Evolutionary conservation across 2,329 filamentous ascomycete genomes (phyloP), one percentile per base, ranked within the genome.

Genomic region (Coleophoma eucalyptorum): DNA sequence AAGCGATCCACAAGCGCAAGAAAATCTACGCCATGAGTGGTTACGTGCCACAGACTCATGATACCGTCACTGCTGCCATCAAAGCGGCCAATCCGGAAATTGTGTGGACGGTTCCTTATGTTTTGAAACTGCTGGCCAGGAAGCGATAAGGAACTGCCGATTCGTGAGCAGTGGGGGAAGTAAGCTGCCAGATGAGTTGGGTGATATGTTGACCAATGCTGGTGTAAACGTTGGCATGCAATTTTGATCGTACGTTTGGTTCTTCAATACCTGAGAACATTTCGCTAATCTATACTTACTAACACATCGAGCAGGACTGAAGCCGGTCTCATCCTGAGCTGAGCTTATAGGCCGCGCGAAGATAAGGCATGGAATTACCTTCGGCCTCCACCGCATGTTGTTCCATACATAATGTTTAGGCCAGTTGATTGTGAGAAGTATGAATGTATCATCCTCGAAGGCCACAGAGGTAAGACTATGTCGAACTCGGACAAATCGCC

Each of bases 321-420:
- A 61, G 78, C 76, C 1, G 81, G 81, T 5, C 75, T 81, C 55
- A 64, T 86, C 16, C 81, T 83, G 76, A 83, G 78, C 1, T 81
- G 79, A 0, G 74, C 78, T 55, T 68, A 81, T 10, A 70, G 75
- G 0, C 46, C 41, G 1, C 59, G 62, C 1, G 74, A 68, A 2
- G 83, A 86, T 60, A 75, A 74, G 37, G 75, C 71, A 3, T 87
- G 83, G 83, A 78, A 83, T 57, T 86, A 83, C 55, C 64, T 84
- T 13, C 75, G 74, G 8, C 52, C 55, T 16, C 53, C 49, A 16
- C 47, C 52, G 4, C 51, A 55, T 32, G 46, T 58, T 10, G 34
- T 20, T 8, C 49, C 47, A 3, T 58, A 47, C 18, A 51, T 62
- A n/a, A 41, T 48, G 11, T 55, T 60, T 59, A 60, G 41, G 21